These are phyloP conservation scores for Trebouxia sp. DNA, from an alignment of 139 green algal species.

Conservation along the genomic window DNA sequence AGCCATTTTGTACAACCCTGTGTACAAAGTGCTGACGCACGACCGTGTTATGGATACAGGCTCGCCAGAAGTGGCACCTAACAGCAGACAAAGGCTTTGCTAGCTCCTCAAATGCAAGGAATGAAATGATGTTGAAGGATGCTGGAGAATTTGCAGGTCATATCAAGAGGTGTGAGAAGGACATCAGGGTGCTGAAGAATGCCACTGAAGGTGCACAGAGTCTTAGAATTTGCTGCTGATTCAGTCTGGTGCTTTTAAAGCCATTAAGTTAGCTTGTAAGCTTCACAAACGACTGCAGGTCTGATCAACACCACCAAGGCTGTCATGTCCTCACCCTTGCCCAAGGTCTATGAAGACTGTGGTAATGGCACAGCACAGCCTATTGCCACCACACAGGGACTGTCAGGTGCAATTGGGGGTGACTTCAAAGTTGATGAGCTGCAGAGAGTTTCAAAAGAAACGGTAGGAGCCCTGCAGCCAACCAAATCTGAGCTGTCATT, in stretches of 20 bases:
- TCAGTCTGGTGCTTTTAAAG: background rate
- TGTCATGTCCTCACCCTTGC: constrained; percentile 71
- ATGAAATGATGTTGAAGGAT: constrained; percentile 86
- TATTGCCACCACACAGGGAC: constrained; percentile 23
- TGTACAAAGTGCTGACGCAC: too few species aligned
- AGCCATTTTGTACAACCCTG: too few species aligned
- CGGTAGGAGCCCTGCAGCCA: too few species aligned
- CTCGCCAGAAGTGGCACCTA: constrained; percentile 66
- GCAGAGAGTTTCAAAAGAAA: constrained; percentile 62
- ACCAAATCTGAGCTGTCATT: too few species aligned
- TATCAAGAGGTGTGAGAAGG: constrained; percentile 76
- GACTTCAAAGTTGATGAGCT: constrained; percentile 73
- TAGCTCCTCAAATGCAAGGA: constrained; percentile 76
- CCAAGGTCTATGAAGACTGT: constrained; percentile 78
- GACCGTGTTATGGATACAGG: constrained; percentile 42
- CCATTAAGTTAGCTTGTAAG: background rate
- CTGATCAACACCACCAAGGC: constrained; percentile 55
- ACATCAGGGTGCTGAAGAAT: constrained; percentile 75
- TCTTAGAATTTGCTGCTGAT: background rate
- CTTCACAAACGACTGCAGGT: constrained; percentile 34
- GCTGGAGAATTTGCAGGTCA: constrained; percentile 75
- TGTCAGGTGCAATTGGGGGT: constrained; percentile 56
- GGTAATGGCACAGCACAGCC: constrained; percentile 69
- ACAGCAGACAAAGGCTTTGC: constrained; percentile 61
- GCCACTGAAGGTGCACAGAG: constrained; percentile 65